Evolutionary conservation across 2,329 filamentous ascomycete genomes (phyloP), one percentile per base, ranked within the genome.

Genomic region (Fusarium sp.): DNA sequence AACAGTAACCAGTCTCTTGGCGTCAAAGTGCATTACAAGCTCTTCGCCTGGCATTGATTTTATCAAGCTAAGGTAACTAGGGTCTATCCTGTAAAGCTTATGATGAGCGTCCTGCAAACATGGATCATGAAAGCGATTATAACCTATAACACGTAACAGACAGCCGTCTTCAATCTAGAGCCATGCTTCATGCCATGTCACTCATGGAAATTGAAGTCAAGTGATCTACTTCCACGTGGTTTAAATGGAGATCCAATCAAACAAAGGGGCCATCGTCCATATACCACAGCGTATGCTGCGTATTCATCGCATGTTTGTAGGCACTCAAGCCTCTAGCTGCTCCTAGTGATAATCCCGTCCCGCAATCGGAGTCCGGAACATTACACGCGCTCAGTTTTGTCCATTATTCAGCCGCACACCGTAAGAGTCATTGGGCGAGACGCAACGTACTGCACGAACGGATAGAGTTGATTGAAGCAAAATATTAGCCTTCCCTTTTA

Each of bases 341-440:
- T 22, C 37, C 40, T 59, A 58, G 54, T 24, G 28, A 45, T 45
- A 41, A 48, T 47, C 62, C 66, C 66, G 52, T 47, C 66, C 66
- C 66, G 62, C 51, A 47, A 68, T 68, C 67, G 54, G 67, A 70
- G 58, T 56, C 28, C 46, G 50, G 53, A 43, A 48, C 11, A 50
- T 20, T 32, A 49, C 30, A 47, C 35, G 43, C 24, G 40, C 47
- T 50, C 52, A 51, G 48, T 40, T 48, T 35, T 41, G 52, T 35
- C 19, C 46, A 65, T 71, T 71, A 66, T 71, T 67, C 62, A 65
- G 71, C 71, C 46, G 65, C 65, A 50, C 68, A 47, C 65, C 70
- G 71, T 43, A 64, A 59, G 71, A 74, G 70, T 74, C 71, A 74
- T 62, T 63, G 54, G 57, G 44, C 35, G 45, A 61, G 26, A 55